Evolutionary conservation across 2,329 filamentous ascomycete genomes (phyloP).

Genomic region (Arachnomyces sp.): DNA sequence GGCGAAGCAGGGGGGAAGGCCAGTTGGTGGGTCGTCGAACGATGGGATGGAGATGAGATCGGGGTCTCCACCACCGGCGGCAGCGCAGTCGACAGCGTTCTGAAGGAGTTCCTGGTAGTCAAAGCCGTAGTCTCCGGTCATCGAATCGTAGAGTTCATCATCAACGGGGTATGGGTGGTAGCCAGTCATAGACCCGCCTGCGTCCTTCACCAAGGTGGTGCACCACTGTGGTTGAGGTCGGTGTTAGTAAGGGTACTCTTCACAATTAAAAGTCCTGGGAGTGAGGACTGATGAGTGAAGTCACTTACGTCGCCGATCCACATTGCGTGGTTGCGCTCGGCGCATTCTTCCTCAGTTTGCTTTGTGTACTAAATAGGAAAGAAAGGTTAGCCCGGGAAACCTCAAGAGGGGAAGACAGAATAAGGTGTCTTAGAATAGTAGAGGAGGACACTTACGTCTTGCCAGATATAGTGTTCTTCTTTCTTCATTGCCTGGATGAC

Average conservation of each 20-base stretch:
- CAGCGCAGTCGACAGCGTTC: conserved; percentile 4
- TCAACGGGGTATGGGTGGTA: not conserved
- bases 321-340: not conserved
- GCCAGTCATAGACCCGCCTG: not conserved
- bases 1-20: conserved; percentile 4
- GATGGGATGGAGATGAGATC: not conserved
- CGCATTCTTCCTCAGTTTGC: conserved; percentile 1
- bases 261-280: not conserved
- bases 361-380: not conserved
- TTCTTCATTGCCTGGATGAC: conserved; percentile 1
- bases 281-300: not conserved
- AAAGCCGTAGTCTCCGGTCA: conserved; percentile 1
- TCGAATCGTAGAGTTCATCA: not conserved
- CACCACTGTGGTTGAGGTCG: not conserved
- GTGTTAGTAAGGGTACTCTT: too few relatives aligned
- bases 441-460: not conserved
- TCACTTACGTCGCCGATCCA: conserved; percentile 3
- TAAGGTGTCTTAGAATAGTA: too few relatives aligned
- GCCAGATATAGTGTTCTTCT: conserved; percentile 1
- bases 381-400: not conserved
- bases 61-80: conserved; percentile 1
- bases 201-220: not conserved
- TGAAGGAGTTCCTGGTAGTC: conserved; percentile 2
- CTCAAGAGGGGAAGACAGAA: too few relatives aligned
- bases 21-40: not conserved